Conservation (phyloP, 176 grass and related monocot genomes). For the Areca catechu region DNA sequence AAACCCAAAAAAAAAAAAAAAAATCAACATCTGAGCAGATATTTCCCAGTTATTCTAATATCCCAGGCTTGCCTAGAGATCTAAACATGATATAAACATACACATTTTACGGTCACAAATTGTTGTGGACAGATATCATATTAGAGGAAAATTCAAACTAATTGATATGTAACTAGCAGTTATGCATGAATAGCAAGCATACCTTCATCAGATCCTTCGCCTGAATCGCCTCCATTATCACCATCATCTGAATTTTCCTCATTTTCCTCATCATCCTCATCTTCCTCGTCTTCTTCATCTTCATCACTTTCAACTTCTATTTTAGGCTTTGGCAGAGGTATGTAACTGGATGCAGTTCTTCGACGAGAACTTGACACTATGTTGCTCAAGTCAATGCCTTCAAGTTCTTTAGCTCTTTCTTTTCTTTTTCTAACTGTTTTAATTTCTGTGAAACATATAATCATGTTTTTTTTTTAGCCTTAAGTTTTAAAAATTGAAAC, state of each 20-base stretch:
- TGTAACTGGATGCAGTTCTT: conserved; percentile 59
- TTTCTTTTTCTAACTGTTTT: conserved; percentile 83
- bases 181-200: not conserved
- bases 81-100: too few species aligned
- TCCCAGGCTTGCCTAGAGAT: too few species aligned
- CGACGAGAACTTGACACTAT: conserved; percentile 83
- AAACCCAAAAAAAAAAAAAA: too few species aligned
- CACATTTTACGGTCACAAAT: too few species aligned
- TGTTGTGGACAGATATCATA: too few species aligned
- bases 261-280: conserved; percentile 32
- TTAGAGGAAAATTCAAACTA: too few species aligned
- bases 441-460: conserved; percentile 49
- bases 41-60: too few species aligned
- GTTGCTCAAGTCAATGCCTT: conserved; percentile 94
- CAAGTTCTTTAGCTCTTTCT: conserved; percentile 92
- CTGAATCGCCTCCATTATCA: conserved; percentile 28
- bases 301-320: conserved; percentile 36
- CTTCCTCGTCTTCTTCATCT: conserved; percentile 33
- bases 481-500: too few species aligned
- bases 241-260: conserved; percentile 33
- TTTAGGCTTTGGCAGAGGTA: conserved; percentile 56
- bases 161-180: too few species aligned
- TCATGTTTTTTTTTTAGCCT: too few species aligned
- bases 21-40: too few species aligned
- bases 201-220: conserved; percentile 36